These are phyloP conservation scores for Nakaseomyces delphensis DNA, from an alignment of 1,139 yeast genomes.

Conservation along the genomic window DNA sequence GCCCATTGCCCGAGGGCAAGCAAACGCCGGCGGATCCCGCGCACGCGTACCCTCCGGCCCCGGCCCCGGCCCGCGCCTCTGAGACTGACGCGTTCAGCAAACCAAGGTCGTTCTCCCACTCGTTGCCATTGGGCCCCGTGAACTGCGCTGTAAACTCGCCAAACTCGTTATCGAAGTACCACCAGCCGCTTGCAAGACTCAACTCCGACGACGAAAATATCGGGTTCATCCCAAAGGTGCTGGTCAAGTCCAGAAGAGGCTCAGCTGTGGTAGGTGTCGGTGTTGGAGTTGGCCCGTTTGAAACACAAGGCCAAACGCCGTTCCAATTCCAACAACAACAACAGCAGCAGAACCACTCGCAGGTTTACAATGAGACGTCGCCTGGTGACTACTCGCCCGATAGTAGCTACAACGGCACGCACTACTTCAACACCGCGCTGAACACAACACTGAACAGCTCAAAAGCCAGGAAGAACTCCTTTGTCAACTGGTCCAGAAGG, in stretches of 20 bases:
- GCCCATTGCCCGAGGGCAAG: too few species aligned
- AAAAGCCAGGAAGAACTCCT: constrained; percentile 5
- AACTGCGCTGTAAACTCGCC: constrained; percentile 2
- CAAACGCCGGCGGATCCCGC: too few species aligned
- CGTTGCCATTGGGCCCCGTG: constrained; percentile 14
- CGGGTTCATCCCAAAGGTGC: constrained; percentile 31
- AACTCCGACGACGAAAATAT: constrained; percentile 26
- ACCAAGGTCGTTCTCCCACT: constrained; percentile 27
- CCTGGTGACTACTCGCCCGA: neutral
- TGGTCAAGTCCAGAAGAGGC: constrained; percentile 30
- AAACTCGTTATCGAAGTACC: constrained; percentile 7
- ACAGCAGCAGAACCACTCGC: constrained; percentile 3
- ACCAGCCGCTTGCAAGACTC: constrained; percentile 9
- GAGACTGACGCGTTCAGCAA: too few species aligned
- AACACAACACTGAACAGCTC: neutral
- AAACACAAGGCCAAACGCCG: constrained; percentile 8
- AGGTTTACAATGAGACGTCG: neutral
- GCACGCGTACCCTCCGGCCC: too few species aligned
- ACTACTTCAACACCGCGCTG: constrained; percentile 2
- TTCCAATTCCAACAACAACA: constrained; percentile 2
- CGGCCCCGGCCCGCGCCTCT: too few species aligned
- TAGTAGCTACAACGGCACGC: neutral
- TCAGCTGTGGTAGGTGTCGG: constrained; percentile 22
- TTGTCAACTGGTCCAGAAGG: constrained; percentile 12
- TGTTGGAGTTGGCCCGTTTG: constrained; percentile 1